Conservation (phyloP, 2,329 filamentous ascomycete species). For the Onygenales sp. region DNA sequence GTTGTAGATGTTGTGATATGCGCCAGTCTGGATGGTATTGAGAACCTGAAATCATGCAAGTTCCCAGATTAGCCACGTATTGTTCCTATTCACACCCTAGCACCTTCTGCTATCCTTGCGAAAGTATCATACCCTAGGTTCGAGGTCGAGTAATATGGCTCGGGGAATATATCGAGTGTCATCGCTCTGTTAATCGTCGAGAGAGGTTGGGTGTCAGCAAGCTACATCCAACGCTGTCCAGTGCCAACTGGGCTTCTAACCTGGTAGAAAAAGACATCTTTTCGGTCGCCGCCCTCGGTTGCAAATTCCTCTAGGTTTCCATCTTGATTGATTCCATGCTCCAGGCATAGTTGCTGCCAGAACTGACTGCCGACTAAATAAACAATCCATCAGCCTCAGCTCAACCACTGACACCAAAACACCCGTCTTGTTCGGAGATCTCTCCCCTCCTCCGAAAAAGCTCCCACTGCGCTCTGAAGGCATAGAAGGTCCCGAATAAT, state of each 20-base stretch:
- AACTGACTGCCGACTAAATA: constrained; percentile 83
- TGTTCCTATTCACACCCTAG: not conserved
- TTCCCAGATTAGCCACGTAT: not conserved
- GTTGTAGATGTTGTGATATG: constrained; percentile 98
- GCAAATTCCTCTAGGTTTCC: constrained; percentile 97
- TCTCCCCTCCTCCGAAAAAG: not conserved
- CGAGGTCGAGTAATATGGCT: constrained; percentile 88
- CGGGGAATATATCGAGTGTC: constrained; percentile 96
- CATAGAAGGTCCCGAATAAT: not conserved
- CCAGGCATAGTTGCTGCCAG: constrained; percentile 96
- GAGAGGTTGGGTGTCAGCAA: not conserved
- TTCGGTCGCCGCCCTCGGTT: constrained; percentile 92
- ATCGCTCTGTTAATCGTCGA: constrained; percentile 56
- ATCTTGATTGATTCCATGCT: constrained; percentile 96
- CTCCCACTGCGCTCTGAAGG: not conserved
- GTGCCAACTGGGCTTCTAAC: constrained; percentile 18
- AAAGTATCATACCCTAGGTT: constrained; percentile 59
- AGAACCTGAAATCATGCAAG: constrained; percentile 53
- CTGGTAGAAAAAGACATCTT: constrained; percentile 98
- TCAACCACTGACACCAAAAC: not conserved
- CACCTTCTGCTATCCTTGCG: not conserved
- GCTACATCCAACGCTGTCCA: not conserved
- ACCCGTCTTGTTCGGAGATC: no score
- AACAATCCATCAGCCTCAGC: constrained; percentile 21
- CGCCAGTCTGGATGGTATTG: constrained; percentile 81